phyloP scores from a whole-genome alignment of 192 early-diverging fungal genomes.

The Coemansia sp. region DNA sequence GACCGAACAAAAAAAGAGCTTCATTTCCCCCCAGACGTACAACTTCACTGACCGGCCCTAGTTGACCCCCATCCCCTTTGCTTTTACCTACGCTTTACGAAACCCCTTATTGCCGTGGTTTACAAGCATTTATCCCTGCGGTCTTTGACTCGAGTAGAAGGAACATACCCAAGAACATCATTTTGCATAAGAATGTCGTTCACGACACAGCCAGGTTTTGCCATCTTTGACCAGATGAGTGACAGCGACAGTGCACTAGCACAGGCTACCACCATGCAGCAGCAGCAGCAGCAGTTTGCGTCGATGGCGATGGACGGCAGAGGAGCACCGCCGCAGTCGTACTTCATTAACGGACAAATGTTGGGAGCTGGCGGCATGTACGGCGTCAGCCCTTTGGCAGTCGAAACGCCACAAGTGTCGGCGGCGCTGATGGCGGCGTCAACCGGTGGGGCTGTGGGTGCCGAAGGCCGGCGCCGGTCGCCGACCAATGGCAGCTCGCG shows the following conservation, averaged over 20 bases:
- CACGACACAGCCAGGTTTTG: constrained; percentile 20
- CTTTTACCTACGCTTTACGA: too few relatives aligned
- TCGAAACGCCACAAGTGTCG: constrained; percentile 4
- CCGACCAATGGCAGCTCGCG: constrained; percentile 11
- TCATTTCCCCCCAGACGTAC: too few relatives aligned
- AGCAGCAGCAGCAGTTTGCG: constrained; percentile 16
- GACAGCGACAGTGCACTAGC: constrained; percentile 3
- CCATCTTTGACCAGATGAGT: constrained; percentile 27
- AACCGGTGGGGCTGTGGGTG: constrained; percentile 19
- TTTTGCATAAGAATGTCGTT: constrained; percentile 18
- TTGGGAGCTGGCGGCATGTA: constrained; percentile 19
- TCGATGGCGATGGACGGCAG: constrained; percentile 4
- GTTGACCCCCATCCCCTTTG: too few relatives aligned
- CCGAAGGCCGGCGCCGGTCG: constrained; percentile 37
- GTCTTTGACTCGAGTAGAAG: constrained; percentile 1
- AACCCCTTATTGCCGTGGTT: too few relatives aligned
- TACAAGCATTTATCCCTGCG: too few relatives aligned
- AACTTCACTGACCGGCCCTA: too few relatives aligned
- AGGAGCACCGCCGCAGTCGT: constrained; percentile 9
- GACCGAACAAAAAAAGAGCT: too few relatives aligned
- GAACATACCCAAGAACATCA: constrained; percentile 1
- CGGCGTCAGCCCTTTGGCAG: constrained; percentile 16
- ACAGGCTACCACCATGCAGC: constrained; percentile 1
- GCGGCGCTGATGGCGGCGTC: constrained; percentile 21
- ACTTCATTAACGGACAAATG: constrained; percentile 14